Evolutionary conservation across 208 protist species (phyloP).

Genomic region (Trypanosoma avium): DNA sequence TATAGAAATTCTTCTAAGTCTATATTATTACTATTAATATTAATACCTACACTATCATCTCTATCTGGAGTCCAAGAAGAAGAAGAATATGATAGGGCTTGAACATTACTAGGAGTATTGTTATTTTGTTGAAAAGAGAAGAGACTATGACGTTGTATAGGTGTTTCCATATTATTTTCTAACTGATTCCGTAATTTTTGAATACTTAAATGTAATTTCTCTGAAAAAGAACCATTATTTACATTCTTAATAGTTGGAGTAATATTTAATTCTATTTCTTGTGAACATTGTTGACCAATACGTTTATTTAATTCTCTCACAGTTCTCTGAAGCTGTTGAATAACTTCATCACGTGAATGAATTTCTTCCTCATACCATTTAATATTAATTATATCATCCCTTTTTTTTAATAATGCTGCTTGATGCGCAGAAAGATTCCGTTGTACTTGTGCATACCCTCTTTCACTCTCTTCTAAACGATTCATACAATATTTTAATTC

Average conservation of each 20-base stretch:
- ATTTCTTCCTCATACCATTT: conserved; percentile 13
- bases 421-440: conserved; percentile 13
- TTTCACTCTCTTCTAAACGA: conserved; percentile 12
- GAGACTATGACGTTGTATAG: neutral
- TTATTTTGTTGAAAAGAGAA: no score
- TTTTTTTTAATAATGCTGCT: conserved; percentile 2
- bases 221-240: conserved; percentile 2
- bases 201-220: conserved; percentile 1
- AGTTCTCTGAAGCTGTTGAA: conserved; percentile 3
- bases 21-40: no score
- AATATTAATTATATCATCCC: neutral
- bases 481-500: conserved; percentile 8
- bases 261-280: neutral
- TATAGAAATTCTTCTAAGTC: conserved; percentile 19
- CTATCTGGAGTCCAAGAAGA: neutral
- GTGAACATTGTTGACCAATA: neutral
- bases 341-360: conserved; percentile 10
- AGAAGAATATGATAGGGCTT: neutral
- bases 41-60: neutral
- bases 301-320: conserved; percentile 10
- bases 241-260: neutral
- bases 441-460: neutral
- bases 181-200: conserved; percentile 1
- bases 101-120: neutral
- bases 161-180: neutral